Evolutionary conservation across 495 filamentous ascomycete genomes (phyloP).

Genomic region (Aspergillus incahuasiensis): DNA sequence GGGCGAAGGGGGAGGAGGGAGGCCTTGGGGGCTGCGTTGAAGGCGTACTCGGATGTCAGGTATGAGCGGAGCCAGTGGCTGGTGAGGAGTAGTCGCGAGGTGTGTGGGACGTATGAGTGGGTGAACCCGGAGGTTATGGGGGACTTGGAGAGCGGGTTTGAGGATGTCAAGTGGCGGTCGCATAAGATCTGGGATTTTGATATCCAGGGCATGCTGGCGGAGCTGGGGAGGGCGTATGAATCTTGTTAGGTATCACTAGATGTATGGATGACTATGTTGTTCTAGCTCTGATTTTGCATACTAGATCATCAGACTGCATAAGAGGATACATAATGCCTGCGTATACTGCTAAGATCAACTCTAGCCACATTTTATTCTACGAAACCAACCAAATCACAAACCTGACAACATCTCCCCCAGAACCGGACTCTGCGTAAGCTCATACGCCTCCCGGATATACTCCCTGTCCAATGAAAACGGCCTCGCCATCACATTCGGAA

Average conservation of each 20-base stretch:
- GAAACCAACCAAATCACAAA: not conserved
- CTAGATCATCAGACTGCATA: too few relatives aligned
- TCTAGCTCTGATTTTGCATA: too few relatives aligned
- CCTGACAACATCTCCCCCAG: constrained; percentile 14
- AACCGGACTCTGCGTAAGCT: constrained; percentile 50
- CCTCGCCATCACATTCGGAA: constrained; percentile 35
- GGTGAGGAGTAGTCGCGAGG: constrained; percentile 25
- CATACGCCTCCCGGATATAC: constrained; percentile 88
- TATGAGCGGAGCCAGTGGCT: constrained; percentile 27
- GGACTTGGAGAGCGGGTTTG: constrained; percentile 18
- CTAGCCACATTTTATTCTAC: not conserved
- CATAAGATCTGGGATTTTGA: constrained; percentile 34
- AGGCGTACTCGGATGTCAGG: constrained; percentile 16
- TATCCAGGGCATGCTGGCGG: constrained; percentile 25
- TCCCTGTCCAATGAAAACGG: constrained; percentile 68
- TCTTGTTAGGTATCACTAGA: not conserved
- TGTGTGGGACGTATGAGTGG: constrained; percentile 27
- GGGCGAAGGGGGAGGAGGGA: not conserved
- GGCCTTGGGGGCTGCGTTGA: constrained; percentile 16
- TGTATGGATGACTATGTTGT: too few relatives aligned
- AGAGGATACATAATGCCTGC: too few relatives aligned
- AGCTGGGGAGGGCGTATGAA: constrained; percentile 4
- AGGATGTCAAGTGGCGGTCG: constrained; percentile 24
- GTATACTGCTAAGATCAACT: not conserved
- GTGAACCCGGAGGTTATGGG: constrained; percentile 11